Evolutionary conservation across 129 eudicot species (phyloP).

Genomic region (Chrysanthemum seticuspe): DNA sequence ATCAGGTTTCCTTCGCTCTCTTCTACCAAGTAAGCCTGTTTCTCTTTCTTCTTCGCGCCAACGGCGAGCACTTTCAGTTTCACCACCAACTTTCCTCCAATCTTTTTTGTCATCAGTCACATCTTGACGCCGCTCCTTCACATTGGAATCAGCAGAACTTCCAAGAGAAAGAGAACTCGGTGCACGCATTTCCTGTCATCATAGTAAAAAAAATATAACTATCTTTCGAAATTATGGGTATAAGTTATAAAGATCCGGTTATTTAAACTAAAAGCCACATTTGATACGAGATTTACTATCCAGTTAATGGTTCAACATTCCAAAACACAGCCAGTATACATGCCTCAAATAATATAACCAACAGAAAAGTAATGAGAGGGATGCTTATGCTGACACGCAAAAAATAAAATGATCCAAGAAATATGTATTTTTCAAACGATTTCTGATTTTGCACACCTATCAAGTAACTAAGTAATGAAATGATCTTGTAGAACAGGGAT

Average conservation of each 20-base stretch:
- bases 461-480: not conserved
- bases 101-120: slow-evolving; percentile 80
- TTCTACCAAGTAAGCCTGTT: slow-evolving; percentile 89
- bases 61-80: slow-evolving; percentile 74
- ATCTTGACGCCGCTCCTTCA: slow-evolving; percentile 80
- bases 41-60: slow-evolving; percentile 99
- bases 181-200: slow-evolving; percentile 66
- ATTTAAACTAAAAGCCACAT: not conserved
- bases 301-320: not conserved
- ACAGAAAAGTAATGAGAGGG: too few species aligned
- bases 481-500: not conserved
- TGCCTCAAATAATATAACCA: too few species aligned
- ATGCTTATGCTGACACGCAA: not conserved
- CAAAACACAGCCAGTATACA: not conserved
- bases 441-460: too few species aligned
- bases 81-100: slow-evolving; percentile 66
- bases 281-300: too few species aligned
- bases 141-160: slow-evolving; percentile 57
- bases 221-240: not conserved
- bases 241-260: not conserved
- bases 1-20: slow-evolving; percentile 82
- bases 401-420: not conserved
- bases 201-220: not conserved
- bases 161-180: slow-evolving; percentile 94
- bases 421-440: too few species aligned